A percentile compares a stretch with the other conserved stretches of the same genome.
Evolutionary conservation across 1,139 yeast species (phyloP).

Genomic region (Hansenula lynferdii): DNA sequence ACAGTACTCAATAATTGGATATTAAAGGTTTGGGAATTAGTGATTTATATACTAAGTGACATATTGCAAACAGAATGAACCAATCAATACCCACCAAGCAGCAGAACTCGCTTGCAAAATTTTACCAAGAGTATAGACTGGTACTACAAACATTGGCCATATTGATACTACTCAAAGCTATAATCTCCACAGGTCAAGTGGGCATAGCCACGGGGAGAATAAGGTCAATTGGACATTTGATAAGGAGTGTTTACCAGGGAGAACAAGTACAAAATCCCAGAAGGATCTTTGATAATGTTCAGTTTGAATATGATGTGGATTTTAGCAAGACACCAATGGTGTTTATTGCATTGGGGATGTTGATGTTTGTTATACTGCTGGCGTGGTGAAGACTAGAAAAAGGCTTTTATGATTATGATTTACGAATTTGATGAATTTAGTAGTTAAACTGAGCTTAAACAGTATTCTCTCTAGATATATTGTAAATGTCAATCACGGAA

Average conservation of each 20-base stretch:
- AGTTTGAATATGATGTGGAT: constrained; percentile 2
- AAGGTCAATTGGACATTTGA: neutral
- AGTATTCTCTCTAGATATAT: too few species aligned
- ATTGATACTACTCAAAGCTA: neutral
- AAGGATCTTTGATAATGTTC: constrained; percentile 1
- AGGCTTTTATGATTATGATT: too few species aligned
- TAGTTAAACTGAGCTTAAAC: too few species aligned
- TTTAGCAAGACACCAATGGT: constrained; percentile 1
- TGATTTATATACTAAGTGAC: too few species aligned
- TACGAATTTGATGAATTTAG: too few species aligned
- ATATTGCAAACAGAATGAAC: too few species aligned
- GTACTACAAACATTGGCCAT: neutral
- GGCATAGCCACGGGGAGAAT: neutral
- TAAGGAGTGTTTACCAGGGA: too few species aligned
- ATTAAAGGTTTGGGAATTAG: too few species aligned
- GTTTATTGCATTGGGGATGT: neutral
- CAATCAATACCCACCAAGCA: too few species aligned
- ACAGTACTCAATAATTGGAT: too few species aligned
- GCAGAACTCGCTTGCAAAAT: too few species aligned
- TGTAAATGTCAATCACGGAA: too few species aligned
- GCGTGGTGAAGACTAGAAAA: neutral
- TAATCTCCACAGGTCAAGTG: neutral
- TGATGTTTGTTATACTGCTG: neutral
- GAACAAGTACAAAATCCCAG: neutral
- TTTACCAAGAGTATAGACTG: neutral